A percentile compares a stretch with the other conserved stretches of the same genome.
Evolutionary conservation across 805 yeast genomes (phyloP).

Genomic region (Debaryomyces castellii): DNA sequence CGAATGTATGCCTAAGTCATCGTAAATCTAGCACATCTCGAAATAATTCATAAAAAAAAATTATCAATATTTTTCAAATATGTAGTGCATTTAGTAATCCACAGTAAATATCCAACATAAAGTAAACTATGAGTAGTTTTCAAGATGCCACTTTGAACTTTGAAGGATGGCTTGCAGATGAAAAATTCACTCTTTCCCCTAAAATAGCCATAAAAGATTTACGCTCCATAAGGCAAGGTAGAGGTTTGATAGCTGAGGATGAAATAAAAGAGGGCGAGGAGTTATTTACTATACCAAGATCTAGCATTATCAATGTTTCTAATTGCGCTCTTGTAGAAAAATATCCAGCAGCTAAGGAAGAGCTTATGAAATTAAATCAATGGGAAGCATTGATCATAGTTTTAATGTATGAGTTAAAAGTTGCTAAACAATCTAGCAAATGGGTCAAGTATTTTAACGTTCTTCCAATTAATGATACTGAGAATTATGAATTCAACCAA

Average conservation of each 20-base stretch:
- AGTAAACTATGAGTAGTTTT: not conserved
- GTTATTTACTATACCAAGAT: slow-evolving; percentile 69
- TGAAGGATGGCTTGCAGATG: slow-evolving; percentile 24
- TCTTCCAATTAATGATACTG: slow-evolving; percentile 50
- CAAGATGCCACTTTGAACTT: slow-evolving; percentile 17
- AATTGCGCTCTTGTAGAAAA: slow-evolving; percentile 47
- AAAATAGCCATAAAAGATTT: slow-evolving; percentile 63
- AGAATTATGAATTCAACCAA: slow-evolving; percentile 49
- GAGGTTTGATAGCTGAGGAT: slow-evolving; percentile 68
- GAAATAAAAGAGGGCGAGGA: slow-evolving; percentile 62
- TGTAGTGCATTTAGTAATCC: not conserved
- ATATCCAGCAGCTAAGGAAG: slow-evolving; percentile 27
- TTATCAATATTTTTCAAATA: no score
- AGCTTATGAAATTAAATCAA: slow-evolving; percentile 47
- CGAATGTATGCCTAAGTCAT: slow-evolving; percentile 13
- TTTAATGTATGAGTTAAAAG: slow-evolving; percentile 57
- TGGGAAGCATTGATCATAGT: slow-evolving; percentile 81
- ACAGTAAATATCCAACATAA: not conserved
- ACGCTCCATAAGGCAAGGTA: slow-evolving; percentile 61
- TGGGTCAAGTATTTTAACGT: slow-evolving; percentile 76
- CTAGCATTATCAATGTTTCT: slow-evolving; percentile 54
- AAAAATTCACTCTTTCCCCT: slow-evolving; percentile 49
- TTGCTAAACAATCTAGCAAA: slow-evolving; percentile 43
- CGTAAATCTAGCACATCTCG: not conserved
- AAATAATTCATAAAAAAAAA: not conserved